phyloP scores from a whole-genome alignment of 306 rosid species.

The Quercus agrifolia region DNA sequence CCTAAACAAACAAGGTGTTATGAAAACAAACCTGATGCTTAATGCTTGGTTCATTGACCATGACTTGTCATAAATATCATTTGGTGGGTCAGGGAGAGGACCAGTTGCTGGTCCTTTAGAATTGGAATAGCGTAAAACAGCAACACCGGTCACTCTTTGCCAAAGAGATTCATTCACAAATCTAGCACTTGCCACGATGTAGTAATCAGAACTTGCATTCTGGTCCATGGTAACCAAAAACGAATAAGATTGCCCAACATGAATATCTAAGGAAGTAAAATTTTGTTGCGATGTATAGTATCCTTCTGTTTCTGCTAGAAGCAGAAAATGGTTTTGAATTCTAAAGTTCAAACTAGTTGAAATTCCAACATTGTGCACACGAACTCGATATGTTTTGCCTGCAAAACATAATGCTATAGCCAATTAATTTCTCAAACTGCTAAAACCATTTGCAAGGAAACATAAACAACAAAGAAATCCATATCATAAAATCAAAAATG shows the following conservation, averaged over 20 bases:
- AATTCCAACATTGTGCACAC: conserved; percentile 82
- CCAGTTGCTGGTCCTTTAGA: conserved; percentile 79
- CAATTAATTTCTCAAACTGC: conserved; percentile 1
- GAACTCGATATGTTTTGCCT: conserved; percentile 84
- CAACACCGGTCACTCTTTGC: conserved; percentile 88
- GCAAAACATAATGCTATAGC: conserved; percentile 27
- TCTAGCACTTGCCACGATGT: conserved; percentile 88
- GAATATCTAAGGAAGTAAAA: conserved; percentile 68
- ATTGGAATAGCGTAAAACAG: conserved; percentile 68
- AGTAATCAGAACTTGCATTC: conserved; percentile 89
- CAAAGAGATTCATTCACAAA: conserved; percentile 85
- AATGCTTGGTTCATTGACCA: conserved; percentile 76
- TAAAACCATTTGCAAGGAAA: neutral
- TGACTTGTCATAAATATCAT: conserved; percentile 55
- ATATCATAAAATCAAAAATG: neutral
- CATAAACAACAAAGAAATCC: neutral
- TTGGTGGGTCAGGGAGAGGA: conserved; percentile 78
- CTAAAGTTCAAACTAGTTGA: conserved; percentile 85
- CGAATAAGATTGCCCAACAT: conserved; percentile 85
- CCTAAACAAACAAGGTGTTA: conserved; percentile 1
- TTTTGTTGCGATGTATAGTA: conserved; percentile 62
- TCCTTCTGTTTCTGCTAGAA: conserved; percentile 82
- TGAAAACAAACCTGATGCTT: conserved; percentile 63
- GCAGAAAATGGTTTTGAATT: conserved; percentile 70
- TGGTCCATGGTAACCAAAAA: conserved; percentile 78